Conservation (phyloP, 2,329 filamentous ascomycete genomes). For the Botryotinia globosa region DNA sequence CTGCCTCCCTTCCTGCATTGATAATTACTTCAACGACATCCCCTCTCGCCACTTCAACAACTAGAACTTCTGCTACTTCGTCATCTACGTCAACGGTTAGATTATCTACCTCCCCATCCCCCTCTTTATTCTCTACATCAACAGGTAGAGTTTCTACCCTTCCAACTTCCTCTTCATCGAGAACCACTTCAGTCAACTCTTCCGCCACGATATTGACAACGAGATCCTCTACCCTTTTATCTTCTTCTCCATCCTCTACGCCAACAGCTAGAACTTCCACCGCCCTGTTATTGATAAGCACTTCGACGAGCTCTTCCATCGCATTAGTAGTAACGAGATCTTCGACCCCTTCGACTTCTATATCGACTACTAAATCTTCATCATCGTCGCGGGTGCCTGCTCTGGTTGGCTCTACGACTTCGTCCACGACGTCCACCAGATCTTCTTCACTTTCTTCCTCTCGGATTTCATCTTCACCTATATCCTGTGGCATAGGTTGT, state of each 20-base stretch:
- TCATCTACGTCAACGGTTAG: background rate
- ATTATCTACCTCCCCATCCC: background rate
- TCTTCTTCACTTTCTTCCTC: background rate
- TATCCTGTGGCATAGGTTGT: background rate
- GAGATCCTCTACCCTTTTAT: background rate
- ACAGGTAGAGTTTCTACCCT: background rate
- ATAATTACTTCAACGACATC: background rate
- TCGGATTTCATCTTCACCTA: background rate
- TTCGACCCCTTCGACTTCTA: background rate
- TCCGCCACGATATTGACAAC: background rate
- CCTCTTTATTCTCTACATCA: background rate
- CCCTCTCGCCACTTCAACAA: background rate
- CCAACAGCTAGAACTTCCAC: background rate
- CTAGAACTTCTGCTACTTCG: background rate
- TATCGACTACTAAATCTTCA: background rate
- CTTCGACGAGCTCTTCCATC: background rate
- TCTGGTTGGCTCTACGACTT: background rate
- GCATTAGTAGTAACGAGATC: background rate
- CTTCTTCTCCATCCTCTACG: background rate
- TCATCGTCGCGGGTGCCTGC: background rate
- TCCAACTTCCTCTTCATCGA: background rate
- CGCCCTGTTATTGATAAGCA: background rate
- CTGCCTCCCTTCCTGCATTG: background rate
- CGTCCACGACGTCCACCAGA: background rate
- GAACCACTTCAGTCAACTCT: background rate